Evolutionary conservation across 2,329 filamentous ascomycete species (phyloP), one percentile per base, ranked within the genome.

Genomic region (Sporothrix mexicana): DNA sequence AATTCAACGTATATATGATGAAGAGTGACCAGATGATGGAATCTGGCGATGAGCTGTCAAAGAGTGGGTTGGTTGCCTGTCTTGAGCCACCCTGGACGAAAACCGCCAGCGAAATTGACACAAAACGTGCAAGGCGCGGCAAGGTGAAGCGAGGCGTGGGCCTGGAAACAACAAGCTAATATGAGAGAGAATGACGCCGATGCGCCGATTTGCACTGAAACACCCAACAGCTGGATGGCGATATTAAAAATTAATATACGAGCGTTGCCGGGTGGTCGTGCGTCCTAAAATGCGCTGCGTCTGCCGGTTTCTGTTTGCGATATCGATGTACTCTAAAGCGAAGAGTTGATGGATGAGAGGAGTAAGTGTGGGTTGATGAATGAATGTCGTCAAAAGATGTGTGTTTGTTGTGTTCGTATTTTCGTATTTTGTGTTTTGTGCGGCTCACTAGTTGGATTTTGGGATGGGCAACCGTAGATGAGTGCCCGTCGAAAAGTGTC

Each of bases 241-340:
- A 67, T 23, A 67, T 25, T 66, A 25, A 36, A 36, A 51, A 51
- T 67, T 36, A 67, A 67, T 51, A 23, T n/a, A 45, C 4, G n/a
- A 30, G 45, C 23, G 23, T 51, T 36, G 45, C 64, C 45, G 15
- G 45, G 23, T 13, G 43, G 45, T 25, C 25, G n/a, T 51, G 10
- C 17, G n/a, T 66, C 41, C 17, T 1, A 15, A 20, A 5, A 12
- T 66, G 20, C 9, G 13, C 41, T n/a, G 41, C 41, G 61, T 23
- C 6, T 43, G 59, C 25, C 23, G 55, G 23, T 59, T 13, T 59
- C 55, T 36, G 55, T 30, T 13, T 25, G 55, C 30, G 12, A 23
- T 43, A 30, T 43, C 6, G 17, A 12, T 51, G 47, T 15, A n/a
- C n/a, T 5, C 47, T 51, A 15, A 17, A n/a, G 17, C 6, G 13